These are phyloP conservation scores for Skeletonema costatum DNA, from an alignment of 108 stramenopile genomes.

Conservation along the genomic window DNA sequence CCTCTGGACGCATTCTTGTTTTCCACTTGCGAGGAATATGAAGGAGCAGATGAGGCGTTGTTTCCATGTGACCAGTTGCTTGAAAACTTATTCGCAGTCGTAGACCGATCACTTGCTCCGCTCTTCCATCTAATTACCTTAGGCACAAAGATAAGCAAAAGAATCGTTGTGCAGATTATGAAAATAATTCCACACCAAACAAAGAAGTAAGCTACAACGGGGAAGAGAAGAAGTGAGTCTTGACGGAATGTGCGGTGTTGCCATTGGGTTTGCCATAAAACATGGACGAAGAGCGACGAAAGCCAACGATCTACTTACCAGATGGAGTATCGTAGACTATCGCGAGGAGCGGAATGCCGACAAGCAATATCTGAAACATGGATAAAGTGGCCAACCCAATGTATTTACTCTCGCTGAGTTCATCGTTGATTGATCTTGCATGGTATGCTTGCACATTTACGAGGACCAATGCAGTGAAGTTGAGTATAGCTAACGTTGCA, in stretches of 20 bases:
- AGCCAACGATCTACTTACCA: background rate
- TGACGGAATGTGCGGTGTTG: too few species aligned
- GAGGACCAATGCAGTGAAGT: constrained; percentile 21
- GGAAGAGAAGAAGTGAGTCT: background rate
- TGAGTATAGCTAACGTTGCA: constrained; percentile 21
- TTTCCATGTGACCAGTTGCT: too few species aligned
- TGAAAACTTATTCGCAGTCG: too few species aligned
- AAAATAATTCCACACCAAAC: background rate
- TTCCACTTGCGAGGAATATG: background rate
- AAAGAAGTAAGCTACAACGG: constrained; percentile 31
- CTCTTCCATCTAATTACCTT: too few species aligned
- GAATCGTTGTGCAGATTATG: too few species aligned
- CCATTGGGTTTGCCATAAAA: too few species aligned
- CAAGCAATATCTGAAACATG: constrained; percentile 40
- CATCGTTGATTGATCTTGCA: constrained; percentile 47
- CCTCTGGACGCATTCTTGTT: background rate
- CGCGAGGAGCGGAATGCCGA: constrained; percentile 44
- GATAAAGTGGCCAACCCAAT: constrained; percentile 44
- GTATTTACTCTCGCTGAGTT: constrained; percentile 47
- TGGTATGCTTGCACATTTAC: constrained; percentile 46
- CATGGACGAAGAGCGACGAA: background rate
- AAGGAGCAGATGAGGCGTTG: too few species aligned
- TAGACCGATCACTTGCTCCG: too few species aligned
- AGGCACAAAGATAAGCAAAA: too few species aligned
- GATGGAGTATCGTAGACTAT: constrained; percentile 39